Evolutionary conservation across 441 rosid genomes (phyloP).

Genomic region (Mallotus japonicus): DNA sequence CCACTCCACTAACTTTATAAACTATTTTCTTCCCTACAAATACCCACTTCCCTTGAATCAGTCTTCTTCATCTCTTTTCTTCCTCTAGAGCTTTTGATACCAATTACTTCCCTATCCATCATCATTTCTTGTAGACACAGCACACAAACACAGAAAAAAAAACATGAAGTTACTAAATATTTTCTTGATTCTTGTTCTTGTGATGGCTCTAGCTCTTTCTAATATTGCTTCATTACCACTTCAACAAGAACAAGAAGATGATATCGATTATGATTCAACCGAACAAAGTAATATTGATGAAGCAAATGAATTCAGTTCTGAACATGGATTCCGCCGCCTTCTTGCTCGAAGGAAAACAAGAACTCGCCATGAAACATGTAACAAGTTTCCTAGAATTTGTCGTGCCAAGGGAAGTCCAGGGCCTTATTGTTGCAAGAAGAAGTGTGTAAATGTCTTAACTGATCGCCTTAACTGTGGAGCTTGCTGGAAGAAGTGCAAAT

Average conservation of each 20-base stretch:
- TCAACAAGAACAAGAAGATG: not conserved
- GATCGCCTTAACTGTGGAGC: conserved; percentile 35
- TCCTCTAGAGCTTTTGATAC: too few relatives aligned
- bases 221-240: conserved; percentile 11
- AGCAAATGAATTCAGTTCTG: not conserved
- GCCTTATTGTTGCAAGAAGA: conserved; percentile 35
- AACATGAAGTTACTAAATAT: conserved; percentile 1
- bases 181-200: not conserved
- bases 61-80: too few relatives aligned
- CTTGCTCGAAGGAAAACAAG: conserved; percentile 17
- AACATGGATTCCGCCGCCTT: conserved; percentile 10
- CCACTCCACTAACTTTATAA: too few relatives aligned
- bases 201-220: not conserved
- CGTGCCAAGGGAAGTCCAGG: conserved; percentile 27
- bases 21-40: too few relatives aligned
- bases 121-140: not conserved
- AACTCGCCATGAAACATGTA: conserved; percentile 6
- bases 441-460: conserved; percentile 27
- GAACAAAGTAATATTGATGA: not conserved
- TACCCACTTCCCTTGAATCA: too few relatives aligned
- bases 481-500: conserved; percentile 43
- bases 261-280: not conserved
- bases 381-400: conserved; percentile 26
- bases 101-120: not conserved
- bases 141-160: not conserved